phyloP scores from a whole-genome alignment of 225 moss, liverwort and hornwort genomes.

The Physcomitrellopsis africana region DNA sequence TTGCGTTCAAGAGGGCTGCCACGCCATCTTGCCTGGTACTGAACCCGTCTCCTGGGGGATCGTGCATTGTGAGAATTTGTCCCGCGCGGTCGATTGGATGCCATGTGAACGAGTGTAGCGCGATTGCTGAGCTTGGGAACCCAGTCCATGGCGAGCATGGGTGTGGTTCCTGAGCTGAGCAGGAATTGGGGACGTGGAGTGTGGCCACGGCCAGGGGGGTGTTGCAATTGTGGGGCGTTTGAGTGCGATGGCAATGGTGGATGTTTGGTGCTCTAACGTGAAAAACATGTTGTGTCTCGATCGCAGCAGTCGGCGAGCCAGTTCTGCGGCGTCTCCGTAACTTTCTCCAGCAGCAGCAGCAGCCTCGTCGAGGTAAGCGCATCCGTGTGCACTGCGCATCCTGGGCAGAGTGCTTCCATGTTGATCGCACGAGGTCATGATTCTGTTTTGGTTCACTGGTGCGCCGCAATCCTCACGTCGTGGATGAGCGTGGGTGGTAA shows the following conservation, averaged over 20 bases:
- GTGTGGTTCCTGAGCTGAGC: too few relatives aligned
- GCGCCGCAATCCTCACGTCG: too few relatives aligned
- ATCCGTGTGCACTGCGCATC: background rate
- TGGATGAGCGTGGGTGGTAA: too few relatives aligned
- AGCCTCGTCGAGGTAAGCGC: background rate
- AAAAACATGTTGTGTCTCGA: background rate
- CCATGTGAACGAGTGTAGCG: background rate
- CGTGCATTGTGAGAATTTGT: background rate
- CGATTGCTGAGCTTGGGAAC: background rate
- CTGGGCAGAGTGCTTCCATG: background rate
- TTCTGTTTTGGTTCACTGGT: too few relatives aligned
- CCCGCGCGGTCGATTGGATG: too few relatives aligned
- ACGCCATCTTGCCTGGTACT: constrained; percentile 5
- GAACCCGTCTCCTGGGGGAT: background rate
- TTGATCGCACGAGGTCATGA: background rate
- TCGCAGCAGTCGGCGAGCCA: constrained; percentile 6
- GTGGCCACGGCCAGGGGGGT: too few relatives aligned
- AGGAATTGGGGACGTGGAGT: too few relatives aligned
- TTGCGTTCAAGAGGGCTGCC: constrained; percentile 6
- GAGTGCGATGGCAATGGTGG: background rate
- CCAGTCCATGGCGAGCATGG: background rate
- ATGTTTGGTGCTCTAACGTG: background rate
- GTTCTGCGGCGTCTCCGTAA: constrained; percentile 12
- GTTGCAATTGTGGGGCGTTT: background rate
- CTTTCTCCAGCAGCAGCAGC: background rate